Evolutionary conservation across 2,329 filamentous ascomycete species (phyloP).

Genomic region (Dactylella cylindrospora): DNA sequence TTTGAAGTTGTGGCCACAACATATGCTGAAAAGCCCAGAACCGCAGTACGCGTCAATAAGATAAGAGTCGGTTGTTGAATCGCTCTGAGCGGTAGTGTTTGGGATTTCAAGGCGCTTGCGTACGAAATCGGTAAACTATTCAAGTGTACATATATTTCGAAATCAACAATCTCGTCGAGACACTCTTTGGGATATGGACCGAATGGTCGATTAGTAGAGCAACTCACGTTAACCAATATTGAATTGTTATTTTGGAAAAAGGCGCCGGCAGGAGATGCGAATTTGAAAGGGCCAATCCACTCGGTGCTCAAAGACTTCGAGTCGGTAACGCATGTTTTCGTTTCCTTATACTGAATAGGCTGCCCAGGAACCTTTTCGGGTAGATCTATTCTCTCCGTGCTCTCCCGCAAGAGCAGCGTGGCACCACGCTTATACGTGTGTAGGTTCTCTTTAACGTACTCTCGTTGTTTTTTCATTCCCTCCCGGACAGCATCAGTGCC

Average conservation of each 20-base stretch:
- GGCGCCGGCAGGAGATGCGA: constrained; percentile 86
- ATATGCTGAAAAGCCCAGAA: constrained; percentile 95
- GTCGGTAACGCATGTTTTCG: constrained; percentile 87
- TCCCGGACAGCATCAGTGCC: constrained; percentile 80
- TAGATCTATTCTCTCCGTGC: constrained; percentile 66
- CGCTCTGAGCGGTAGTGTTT: constrained; percentile 51
- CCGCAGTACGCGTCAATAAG: constrained; percentile 98
- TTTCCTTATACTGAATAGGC: constrained; percentile 68
- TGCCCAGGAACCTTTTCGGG: constrained; percentile 60
- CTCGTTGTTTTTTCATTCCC: constrained; percentile 77
- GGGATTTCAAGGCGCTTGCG: constrained; percentile 50
- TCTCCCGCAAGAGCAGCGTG: constrained; percentile 85
- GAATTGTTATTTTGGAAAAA: constrained; percentile 99
- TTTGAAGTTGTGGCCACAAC: constrained; percentile 68
- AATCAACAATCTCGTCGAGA: too few relatives aligned
- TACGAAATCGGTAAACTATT: constrained; percentile 47
- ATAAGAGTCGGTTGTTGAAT: constrained; percentile 65
- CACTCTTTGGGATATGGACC: too few relatives aligned
- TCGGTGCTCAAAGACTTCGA: constrained; percentile 80
- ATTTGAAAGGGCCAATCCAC: constrained; percentile 80
- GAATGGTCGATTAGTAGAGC: too few relatives aligned
- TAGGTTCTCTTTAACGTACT: constrained; percentile 70
- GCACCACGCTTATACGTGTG: constrained; percentile 75
- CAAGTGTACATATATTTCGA: too few relatives aligned
- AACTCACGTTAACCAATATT: constrained; percentile 67